Evolutionary conservation across 352 stramenopile genomes (phyloP), one percentile per base, ranked within the genome.

Genomic region (Phytopythium delawarense): DNA sequence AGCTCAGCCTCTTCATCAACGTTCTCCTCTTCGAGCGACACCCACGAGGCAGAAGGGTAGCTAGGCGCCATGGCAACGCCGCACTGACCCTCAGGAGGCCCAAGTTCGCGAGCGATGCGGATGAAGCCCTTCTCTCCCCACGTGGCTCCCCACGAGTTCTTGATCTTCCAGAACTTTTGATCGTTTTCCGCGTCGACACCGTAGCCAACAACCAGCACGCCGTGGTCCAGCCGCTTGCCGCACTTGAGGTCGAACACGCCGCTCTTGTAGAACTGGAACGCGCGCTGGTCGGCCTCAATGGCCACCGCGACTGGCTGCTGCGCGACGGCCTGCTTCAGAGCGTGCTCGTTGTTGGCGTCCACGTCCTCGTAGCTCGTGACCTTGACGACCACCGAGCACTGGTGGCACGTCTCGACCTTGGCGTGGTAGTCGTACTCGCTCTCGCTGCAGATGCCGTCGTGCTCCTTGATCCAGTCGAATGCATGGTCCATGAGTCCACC

Each of bases 401-500:
- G 88, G 42, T 72, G 79, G 76, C 88, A 96, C 28, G 82, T 79
- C 32, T 76, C 72, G n/a, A 79, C 75, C 57, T 84, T 76, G 16
- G 74, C 91, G 44, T 81, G 71, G 74, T 99, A 99, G n/a, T 92
- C 86, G 71, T 99, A 99, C 58, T 98, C 94, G 0, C 82, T 78
- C 67, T 99, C 96, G 16, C 78, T 88, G 73, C 94, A 99, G n/a
- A 99, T 75, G 35, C 88, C 84, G 28, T 81, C 83, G 57, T 96
- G 79, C 48, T 85, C 74, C 65, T 98, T 88, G 61, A 99, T 97
- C 79, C 95, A 99, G 20, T 89, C 75, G 69, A 99, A 99, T 12
- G 96, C 96, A 69, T 98, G 96, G 77, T 98, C 95, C 96, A 99
- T 99, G 16, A 99, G 74, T 32, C 97, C 98, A 30, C 97, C 98